Conservation (phyloP, 2,329 filamentous ascomycete species). For the Chrysosporium keratinophilum region DNA sequence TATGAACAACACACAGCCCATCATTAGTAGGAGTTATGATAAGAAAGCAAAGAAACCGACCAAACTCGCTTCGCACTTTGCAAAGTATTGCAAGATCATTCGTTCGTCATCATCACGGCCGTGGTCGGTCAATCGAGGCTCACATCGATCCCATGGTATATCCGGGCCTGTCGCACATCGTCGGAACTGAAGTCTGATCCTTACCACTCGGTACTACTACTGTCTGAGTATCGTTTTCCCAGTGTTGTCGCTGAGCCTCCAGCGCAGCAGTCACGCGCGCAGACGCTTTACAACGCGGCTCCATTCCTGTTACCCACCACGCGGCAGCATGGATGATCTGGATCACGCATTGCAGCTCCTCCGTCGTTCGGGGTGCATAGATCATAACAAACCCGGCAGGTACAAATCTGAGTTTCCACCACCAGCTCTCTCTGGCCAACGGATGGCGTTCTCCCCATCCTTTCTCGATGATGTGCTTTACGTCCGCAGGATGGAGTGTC, state of each 20-base stretch:
- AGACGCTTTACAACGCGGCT: constrained; percentile 8
- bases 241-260: background rate
- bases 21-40: no score
- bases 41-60: no score
- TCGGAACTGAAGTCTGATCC: background rate
- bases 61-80: no score
- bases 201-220: background rate
- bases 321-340: constrained; percentile 63
- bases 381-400: constrained; percentile 69
- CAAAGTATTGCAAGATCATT: background rate
- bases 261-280: background rate
- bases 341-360: constrained; percentile 57
- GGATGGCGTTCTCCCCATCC: constrained; percentile 68
- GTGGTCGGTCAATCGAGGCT: background rate
- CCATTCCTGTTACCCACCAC: constrained; percentile 44
- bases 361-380: constrained; percentile 62
- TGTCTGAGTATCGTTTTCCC: background rate
- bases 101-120: background rate
- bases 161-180: constrained; percentile 7
- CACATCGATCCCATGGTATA: constrained; percentile 6
- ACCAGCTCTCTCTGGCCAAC: constrained; percentile 46
- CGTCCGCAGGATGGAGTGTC: constrained; percentile 69
- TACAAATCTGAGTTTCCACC: constrained; percentile 57
- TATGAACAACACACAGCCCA: no score
- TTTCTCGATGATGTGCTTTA: constrained; percentile 57